phyloP scores from a whole-genome alignment of 768 basidiomycete genomes.

The Exidia glandulosa region DNA sequence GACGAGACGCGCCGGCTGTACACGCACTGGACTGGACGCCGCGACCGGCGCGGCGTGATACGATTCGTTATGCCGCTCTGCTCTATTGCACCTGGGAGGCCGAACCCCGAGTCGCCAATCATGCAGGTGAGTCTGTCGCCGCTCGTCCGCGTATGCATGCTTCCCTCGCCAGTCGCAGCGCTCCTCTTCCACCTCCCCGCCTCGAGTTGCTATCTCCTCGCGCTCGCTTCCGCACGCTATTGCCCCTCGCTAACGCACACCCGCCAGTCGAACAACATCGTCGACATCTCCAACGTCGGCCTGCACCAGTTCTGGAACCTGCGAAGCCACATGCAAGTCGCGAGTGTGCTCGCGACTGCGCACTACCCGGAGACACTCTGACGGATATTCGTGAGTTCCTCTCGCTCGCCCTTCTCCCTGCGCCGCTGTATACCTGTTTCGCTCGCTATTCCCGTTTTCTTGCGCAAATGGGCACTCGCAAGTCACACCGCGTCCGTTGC shows the following conservation, averaged over 20 bases:
- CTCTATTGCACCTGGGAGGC: conserved; percentile 39
- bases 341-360: conserved; percentile 60
- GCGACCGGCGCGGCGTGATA: conserved; percentile 23
- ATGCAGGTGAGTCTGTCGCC: conserved; percentile 41
- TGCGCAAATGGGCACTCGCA: too few relatives aligned
- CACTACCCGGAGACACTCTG: conserved; percentile 74
- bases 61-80: conserved; percentile 53
- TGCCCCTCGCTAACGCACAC: too few relatives aligned
- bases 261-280: conserved; percentile 37
- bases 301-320: conserved; percentile 59
- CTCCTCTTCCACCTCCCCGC: too few relatives aligned
- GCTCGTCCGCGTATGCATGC: neutral
- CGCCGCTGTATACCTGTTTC: too few relatives aligned
- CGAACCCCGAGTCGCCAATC: conserved; percentile 39
- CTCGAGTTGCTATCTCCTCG: too few relatives aligned
- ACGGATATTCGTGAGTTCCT: conserved; percentile 30
- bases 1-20: neutral
- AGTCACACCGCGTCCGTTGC: too few relatives aligned
- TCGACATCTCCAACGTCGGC: conserved; percentile 57
- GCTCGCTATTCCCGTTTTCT: too few relatives aligned
- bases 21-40: neutral
- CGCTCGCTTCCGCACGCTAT: too few relatives aligned
- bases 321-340: conserved; percentile 62
- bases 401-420: conserved; percentile 7
- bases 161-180: neutral